Evolutionary conservation across 225 moss, liverwort and hornwort genomes (phyloP), one percentile per base, ranked within the genome.

Genomic region (Antitrichia curtipendula): DNA sequence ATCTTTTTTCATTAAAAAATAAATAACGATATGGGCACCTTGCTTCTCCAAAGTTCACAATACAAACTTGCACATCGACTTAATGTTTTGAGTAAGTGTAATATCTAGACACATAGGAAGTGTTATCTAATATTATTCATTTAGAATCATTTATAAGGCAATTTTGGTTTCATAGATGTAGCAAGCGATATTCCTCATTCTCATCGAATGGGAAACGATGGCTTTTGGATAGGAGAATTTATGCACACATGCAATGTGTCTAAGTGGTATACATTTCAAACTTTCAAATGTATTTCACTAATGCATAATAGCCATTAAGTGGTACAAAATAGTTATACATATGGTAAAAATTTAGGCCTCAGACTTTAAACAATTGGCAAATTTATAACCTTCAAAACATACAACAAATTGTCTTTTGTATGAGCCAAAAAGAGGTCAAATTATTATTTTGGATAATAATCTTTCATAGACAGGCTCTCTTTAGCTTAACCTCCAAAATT

Each of bases 401-500:
- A 40, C 8, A 14, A 14, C 14, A 24, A n/a, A n/a, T n/a, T n/a
- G n/a, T 24, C 14, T 69, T 69, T 41, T 41, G 24, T 41, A 8
- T 40, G 25, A 40, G 3, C 14, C 8, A 4, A 13, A 40, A 69
- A 24, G 5, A 38, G 0, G 8, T n/a, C 14, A 40, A 69, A 40
- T 24, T 5, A 14, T 40, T 69, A 24, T 13, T 24, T 69, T 14
- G 7, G 4, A 25, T 40, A 14, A 14, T 0, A 25, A 24, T 40
- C 3, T 24, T 25, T 40, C 1, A 14, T 13, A 24, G 24, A 14
- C 41, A 1, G 15, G 0, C 1, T 25, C 1, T 69, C 5, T 69
- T 40, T 3, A 22, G 2, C 4, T n/a, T 24, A 69, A 24, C 5
- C 2, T 1, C 13, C 24, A 14, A 24, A 69, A 24, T 69, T 3